Evolutionary conservation across 2,329 filamentous ascomycete genomes (phyloP).

Genomic region (Macrophomina pseudophaseolina): DNA sequence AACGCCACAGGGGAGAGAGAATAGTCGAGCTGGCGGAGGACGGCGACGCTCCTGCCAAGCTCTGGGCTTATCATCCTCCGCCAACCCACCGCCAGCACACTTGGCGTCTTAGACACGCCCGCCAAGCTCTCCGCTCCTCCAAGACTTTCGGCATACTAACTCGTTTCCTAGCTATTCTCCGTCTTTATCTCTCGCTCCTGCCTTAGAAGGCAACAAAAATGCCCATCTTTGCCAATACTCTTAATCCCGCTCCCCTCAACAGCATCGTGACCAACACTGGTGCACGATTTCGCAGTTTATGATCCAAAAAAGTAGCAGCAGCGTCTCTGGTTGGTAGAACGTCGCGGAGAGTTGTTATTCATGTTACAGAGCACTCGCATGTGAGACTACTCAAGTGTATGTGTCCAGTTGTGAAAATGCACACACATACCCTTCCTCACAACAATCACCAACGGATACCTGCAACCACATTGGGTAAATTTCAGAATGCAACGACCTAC

Average conservation of each 20-base stretch:
- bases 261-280: background rate
- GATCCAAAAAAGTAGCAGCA: no score
- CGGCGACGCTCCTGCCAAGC: conserved; percentile 6
- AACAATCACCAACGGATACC: background rate
- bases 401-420: no score
- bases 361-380: no score
- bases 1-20: conserved; percentile 3
- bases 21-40: background rate
- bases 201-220: conserved; percentile 5
- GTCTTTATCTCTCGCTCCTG: conserved; percentile 8
- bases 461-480: background rate
- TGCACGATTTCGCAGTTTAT: background rate
- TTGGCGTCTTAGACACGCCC: conserved; percentile 8
- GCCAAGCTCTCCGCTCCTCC: conserved; percentile 15
- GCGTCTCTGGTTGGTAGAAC: no score
- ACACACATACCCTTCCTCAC: no score
- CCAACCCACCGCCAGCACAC: conserved; percentile 13
- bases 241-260: background rate
- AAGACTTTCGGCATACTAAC: conserved; percentile 7
- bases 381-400: no score
- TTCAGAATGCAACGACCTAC: background rate
- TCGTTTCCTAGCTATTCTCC: conserved; percentile 5
- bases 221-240: background rate
- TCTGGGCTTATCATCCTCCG: conserved; percentile 21
- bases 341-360: no score